Base-by-base conservation (phyloP, 2,329 filamentous ascomycete species). In the Colletotrichum sansevieriae region DNA sequence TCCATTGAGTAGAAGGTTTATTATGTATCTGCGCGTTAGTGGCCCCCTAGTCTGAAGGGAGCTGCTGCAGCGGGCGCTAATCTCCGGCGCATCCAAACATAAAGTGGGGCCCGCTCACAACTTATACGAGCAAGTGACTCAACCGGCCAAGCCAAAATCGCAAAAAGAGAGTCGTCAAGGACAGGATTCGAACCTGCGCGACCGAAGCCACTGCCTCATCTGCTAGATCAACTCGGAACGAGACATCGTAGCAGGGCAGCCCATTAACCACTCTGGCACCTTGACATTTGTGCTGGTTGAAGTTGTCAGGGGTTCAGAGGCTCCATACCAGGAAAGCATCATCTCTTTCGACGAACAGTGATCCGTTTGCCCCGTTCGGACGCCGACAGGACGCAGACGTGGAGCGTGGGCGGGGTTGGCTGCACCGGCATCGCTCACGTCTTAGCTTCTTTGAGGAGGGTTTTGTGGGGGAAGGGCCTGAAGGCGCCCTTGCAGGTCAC, bases 241-340 rank as follows among this genome's bases (percentile, higher is more conserved):
- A 10, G n/a, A 22, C 8, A 61, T 18, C 54, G 43, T 68, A 69
- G 66, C 62, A 69, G 62, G 62, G 66, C 66, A 69, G 66, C 66
- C 62, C 66, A 69, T 69, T 69, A 69, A 69, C 66, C 66, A 69
- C 66, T 69, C 66, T 64, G 60, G 65, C 65, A 68, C 65, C 51
- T 68, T 64, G 65, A 68, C 58, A 22, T n/a, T 41, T 18, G 13
- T 12, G 15, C 56, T 41, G 20, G 22, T 33, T 61, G 37, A 44
- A 13, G 10, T 2, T 18, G 46, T n/a, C 25, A 20, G 22, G 3
- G 25, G 5, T 4, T 20, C 15, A 15, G 51, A 46, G 37, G 49
- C 13, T 39, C 51, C 51, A 46, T 63, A 51, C 6, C 18, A 22
- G 18, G 18, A n/a, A 15, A 8, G 20, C 46, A 52, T 44, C 47